Evolutionary conservation across 768 basidiomycete genomes (phyloP).

Genomic region (Suillus discolor): DNA sequence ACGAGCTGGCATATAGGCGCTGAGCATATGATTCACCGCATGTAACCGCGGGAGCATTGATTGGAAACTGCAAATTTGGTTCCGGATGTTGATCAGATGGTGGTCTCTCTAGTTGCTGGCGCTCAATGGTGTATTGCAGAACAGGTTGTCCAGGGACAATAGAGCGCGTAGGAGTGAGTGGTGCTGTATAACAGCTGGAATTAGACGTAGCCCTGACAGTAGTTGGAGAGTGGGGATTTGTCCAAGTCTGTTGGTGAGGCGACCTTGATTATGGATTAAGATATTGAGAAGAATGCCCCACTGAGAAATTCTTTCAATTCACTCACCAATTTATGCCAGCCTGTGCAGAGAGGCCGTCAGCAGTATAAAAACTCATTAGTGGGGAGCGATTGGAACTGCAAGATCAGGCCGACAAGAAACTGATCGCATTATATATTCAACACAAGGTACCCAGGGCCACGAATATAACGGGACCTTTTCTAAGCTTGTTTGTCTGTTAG

Average conservation of each 20-base stretch:
- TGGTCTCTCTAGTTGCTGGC: constrained; percentile 15
- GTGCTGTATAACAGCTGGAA: background rate
- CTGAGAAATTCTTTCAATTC: background rate
- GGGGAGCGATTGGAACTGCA: background rate
- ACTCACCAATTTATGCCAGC: background rate
- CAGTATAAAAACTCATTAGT: background rate
- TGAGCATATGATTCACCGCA: constrained; percentile 39
- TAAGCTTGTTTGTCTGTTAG: background rate
- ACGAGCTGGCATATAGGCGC: constrained; percentile 46
- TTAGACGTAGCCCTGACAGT: background rate
- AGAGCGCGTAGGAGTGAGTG: constrained; percentile 20
- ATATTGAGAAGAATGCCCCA: background rate
- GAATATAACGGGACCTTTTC: background rate
- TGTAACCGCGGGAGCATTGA: constrained; percentile 10
- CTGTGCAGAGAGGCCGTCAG: background rate
- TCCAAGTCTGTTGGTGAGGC: background rate
- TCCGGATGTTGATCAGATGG: constrained; percentile 4
- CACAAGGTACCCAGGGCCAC: background rate
- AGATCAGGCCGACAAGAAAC: background rate
- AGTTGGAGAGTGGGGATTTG: background rate
- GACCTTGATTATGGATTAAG: background rate
- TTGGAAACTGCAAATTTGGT: constrained; percentile 3
- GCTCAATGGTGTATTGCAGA: constrained; percentile 23
- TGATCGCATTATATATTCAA: background rate
- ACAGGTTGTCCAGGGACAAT: constrained; percentile 14